Base-by-base conservation (phyloP, 345 rosid species). In the Corchorus capsularis region DNA sequence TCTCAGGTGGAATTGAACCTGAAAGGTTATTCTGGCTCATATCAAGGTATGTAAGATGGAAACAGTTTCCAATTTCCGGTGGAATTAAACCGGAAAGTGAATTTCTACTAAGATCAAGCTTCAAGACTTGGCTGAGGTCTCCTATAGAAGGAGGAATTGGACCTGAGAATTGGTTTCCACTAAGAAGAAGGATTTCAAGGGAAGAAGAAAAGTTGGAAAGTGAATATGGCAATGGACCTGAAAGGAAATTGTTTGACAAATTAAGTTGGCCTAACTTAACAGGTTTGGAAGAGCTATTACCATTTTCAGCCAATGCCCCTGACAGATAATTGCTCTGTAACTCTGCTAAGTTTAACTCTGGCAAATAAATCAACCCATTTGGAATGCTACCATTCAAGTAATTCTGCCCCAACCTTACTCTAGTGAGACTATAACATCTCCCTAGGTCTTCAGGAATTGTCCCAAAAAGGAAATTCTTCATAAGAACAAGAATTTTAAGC, bases 21-120 rank as follows among this genome's bases (percentile, higher is more conserved):
- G 90, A 86, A 43, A 91, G 88, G 76, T 85, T 86, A 80, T 91
- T 91, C 75, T 85, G 90, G 84, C 95, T 91, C 75, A 91, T 62
- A 79, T 91, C 95, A 35, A 91, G 85, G 78, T 74, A 87, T 11
- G 90, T 85, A 37, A 91, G 83, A 78, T 80, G 90, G 70, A 47
- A 64, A 73, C 93, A 91, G 62, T 82, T 72, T 63, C 89, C 90
- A 20, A 91, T 86, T 61, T 82, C 87, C 0, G 70, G 76, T 4
- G 93, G 93, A 67, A 91, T 89, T 15, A 14, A 27, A 5, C 90
- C 89, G 2, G 89, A 82, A 22, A 91, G 76, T 11, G 66, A 77
- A 78, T 91, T 91, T 66, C 83, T 62, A 71, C 95, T 86, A 46
- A 87, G 74, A 78, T 87, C 90, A 75, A 91, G 82, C 69, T 84